Evolutionary conservation across 306 rosid species (phyloP).

Genomic region (Aeschynomene evenia): DNA sequence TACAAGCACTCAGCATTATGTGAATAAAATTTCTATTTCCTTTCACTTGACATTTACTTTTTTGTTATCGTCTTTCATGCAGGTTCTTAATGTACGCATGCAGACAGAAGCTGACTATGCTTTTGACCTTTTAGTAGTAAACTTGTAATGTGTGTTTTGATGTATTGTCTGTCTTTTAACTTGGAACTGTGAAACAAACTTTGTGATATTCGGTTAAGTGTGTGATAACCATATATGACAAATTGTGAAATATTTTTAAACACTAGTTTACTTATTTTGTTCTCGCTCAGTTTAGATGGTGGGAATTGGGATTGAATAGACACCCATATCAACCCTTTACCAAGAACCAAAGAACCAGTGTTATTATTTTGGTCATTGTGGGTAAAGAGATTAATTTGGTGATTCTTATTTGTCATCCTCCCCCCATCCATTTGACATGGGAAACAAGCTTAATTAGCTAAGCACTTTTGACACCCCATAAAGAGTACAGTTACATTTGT

Average conservation of each 20-base stretch:
- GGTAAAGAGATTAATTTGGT: too few relatives aligned
- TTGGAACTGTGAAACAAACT: conserved; percentile 24
- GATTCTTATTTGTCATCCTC: too few relatives aligned
- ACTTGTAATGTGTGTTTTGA: background rate
- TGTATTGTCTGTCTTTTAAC: conserved; percentile 26
- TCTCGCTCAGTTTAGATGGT: background rate
- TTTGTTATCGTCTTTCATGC: background rate
- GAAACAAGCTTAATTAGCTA: too few relatives aligned
- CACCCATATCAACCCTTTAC: too few relatives aligned
- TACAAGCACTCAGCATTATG: background rate
- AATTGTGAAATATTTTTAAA: conserved; percentile 16
- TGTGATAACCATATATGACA: background rate
- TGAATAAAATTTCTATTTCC: background rate
- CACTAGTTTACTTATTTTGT: background rate
- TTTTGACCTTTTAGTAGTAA: conserved; percentile 26
- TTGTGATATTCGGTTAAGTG: conserved; percentile 16
- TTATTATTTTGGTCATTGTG: too few relatives aligned
- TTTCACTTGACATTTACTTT: background rate
- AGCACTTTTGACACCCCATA: too few relatives aligned
- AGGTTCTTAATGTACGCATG: conserved; percentile 34
- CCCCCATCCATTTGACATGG: too few relatives aligned
- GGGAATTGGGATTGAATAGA: too few relatives aligned
- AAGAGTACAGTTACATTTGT: too few relatives aligned
- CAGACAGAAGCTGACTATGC: conserved; percentile 37
- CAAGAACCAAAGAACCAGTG: too few relatives aligned